Base-by-base conservation (phyloP, 2,329 filamentous ascomycete species). In the Fusarium avenaceum region DNA sequence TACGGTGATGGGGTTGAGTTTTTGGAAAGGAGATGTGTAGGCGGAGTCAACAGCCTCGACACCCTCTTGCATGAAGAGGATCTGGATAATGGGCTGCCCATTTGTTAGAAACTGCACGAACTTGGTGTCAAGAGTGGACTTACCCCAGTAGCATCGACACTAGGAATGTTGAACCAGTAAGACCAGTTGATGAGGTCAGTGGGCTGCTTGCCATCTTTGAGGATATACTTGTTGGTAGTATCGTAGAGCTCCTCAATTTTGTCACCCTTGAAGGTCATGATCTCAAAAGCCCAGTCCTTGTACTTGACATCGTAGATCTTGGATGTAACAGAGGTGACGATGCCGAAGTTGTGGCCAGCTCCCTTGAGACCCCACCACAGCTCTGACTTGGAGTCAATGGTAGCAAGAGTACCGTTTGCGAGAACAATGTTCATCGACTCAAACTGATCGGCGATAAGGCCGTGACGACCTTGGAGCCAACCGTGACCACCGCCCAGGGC, bases 141-240 rank as follows among this genome's bases (percentile, higher is more conserved):
- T 40, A 81, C 79, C 33, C 79, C 78, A 4, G 76, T 67, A 2
- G 84, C 75, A 73, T 85, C 82, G 7, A 77, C 54, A 15, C 69
- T 69, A 4, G 81, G 75, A 46, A 78, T 76, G 55, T 79, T 79
- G 32, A 81, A 73, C 80, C 80, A 82, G 73, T 83, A 84, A 0
- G 80, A 82, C 82, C 81, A 87, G 73, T 85, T 84, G 63, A 82
- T 80, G 19, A 87, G 57, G 44, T 81, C 81, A 2, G 71, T 65
- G 19, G 81, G 77, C 72, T 84, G 81, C 2, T 47, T 44, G 1
- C 47, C 47, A 11, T 77, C 80, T 48, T 79, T 78, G 11, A 82
- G 71, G 8, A 84, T 75, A 35, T 83, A 63, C 7, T 83, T 70
- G 53, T 86, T 87, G 43, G 80, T 79, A 4, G 78, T 75, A 7